Evolutionary conservation across 1,284 basidiomycete genomes (phyloP), one percentile per base, ranked within the genome.

Genomic region (Entoloma clypeatum): DNA sequence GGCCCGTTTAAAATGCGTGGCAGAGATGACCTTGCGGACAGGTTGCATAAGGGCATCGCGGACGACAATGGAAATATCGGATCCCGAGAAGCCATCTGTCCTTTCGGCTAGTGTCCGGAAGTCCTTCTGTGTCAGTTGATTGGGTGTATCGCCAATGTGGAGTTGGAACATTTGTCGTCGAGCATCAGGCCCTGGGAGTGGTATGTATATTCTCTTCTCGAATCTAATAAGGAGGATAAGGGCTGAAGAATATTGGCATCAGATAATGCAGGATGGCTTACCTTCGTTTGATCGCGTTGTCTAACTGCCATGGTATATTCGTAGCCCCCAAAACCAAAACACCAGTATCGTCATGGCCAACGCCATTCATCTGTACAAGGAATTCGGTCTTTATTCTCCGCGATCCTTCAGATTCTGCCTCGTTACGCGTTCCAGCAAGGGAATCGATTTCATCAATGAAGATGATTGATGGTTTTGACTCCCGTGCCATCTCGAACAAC

Each of bases 381-480:
- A 99, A 97, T 67, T 99, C 95, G 1, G 95, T 99, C 76, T 99
- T 99, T 67, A 99, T 99, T 29, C 96, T 79, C 50, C 95, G 72
- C 18, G 89, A 91, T 3, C 95, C 95, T 60, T 99, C 95, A 2
- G 90, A 93, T 64, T 99, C 95, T 21, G 90, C 91, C 62, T 99
- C 95, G 47, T 91, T 93, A 60, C 95, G 79, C 17, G 93, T 90
- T 1, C 96, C 93, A 10, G 93, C 92, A 39, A 99, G 72, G 11
- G 94, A 97, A 65, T 99, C 95, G 31, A 99, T 92, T 61, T 99
- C 95, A 63, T 99, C 95, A 58, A 99, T 92, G 62, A 99, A 99
- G 63, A 99, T 98, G 65, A 99, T 99, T 3, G 93, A 83, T 2
- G 95, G 95, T 62, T 98, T 98, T 50, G 84, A 82, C 64, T 99